Evolutionary conservation across 495 filamentous ascomycete species (phyloP).

Genomic region (Beverwykella pulmonaria): DNA sequence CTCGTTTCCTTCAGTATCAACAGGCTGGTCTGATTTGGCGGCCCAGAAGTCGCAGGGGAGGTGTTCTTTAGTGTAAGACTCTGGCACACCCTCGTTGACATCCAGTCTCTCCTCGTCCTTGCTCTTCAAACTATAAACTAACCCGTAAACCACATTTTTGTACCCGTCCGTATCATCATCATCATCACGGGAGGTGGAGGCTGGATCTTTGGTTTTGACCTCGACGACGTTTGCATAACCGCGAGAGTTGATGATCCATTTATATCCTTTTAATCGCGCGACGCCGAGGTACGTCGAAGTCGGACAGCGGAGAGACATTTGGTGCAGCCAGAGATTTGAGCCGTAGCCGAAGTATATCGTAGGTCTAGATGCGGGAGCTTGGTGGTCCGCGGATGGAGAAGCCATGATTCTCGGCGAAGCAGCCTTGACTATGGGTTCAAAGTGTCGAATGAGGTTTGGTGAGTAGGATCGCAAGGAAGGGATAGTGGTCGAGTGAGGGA

Average conservation of each 20-base stretch:
- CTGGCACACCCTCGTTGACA: conserved; percentile 60
- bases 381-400: too few species aligned
- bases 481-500: too few species aligned
- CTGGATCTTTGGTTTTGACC: background rate
- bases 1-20: background rate
- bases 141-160: conserved; percentile 50
- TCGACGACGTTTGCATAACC: conserved; percentile 72
- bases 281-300: conserved; percentile 53
- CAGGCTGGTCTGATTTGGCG: background rate
- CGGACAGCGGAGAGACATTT: conserved; percentile 67
- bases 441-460: too few species aligned
- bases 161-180: conserved; percentile 4
- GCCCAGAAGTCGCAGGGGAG: conserved; percentile 51
- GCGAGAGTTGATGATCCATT: conserved; percentile 67
- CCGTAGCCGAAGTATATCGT: conserved; percentile 73
- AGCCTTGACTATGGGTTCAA: too few species aligned
- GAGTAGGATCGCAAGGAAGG: too few species aligned
- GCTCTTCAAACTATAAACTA: conserved; percentile 54
- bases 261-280: conserved; percentile 55
- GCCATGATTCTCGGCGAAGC: too few species aligned
- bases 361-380: background rate
- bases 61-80: conserved; percentile 55
- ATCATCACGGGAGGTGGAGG: background rate
- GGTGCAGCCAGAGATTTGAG: conserved; percentile 67
- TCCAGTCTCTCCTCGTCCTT: conserved; percentile 56